Conservation (phyloP, 108 stramenopile species). For the Pelagomonas calceolata region DNA sequence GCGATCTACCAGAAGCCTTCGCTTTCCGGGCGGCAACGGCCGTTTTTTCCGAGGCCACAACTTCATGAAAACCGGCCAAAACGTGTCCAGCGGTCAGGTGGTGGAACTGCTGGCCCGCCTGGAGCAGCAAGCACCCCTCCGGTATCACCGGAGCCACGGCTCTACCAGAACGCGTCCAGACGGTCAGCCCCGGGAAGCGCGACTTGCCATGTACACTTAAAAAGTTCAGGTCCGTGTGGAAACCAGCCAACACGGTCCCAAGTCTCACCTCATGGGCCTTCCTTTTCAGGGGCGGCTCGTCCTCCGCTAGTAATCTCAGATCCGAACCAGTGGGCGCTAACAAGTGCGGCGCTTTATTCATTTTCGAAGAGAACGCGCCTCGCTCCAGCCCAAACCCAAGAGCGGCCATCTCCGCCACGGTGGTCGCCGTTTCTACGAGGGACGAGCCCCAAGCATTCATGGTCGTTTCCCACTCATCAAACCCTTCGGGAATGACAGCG, state of each 20-base stretch:
- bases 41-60: slow-evolving; percentile 29
- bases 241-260: slow-evolving; percentile 40
- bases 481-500: slow-evolving; percentile 35
- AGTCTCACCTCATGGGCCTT: neutral
- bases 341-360: slow-evolving; percentile 42
- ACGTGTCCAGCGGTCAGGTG: slow-evolving; percentile 41
- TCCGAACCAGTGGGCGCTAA: slow-evolving; percentile 41
- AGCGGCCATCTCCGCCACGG: slow-evolving; percentile 33
- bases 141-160: slow-evolving; percentile 31
- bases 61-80: slow-evolving; percentile 48
- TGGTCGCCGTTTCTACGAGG: slow-evolving; percentile 21
- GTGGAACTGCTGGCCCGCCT: slow-evolving; percentile 46
- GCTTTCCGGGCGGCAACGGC: slow-evolving; percentile 17
- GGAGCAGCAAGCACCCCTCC: slow-evolving; percentile 39
- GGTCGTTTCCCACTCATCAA: slow-evolving; percentile 27
- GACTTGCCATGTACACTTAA: slow-evolving; percentile 42
- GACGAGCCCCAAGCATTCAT: slow-evolving; percentile 44
- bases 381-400: slow-evolving; percentile 26
- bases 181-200: slow-evolving; percentile 38
- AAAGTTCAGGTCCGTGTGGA: slow-evolving; percentile 46
- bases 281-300: neutral
- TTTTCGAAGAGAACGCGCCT: slow-evolving; percentile 23
- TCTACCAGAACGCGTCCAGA: slow-evolving; percentile 33
- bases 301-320: slow-evolving; percentile 14
- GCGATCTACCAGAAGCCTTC: slow-evolving; percentile 8